phyloP scores from a whole-genome alignment of 257 asterid genomes.

The Gentiana dahurica region DNA sequence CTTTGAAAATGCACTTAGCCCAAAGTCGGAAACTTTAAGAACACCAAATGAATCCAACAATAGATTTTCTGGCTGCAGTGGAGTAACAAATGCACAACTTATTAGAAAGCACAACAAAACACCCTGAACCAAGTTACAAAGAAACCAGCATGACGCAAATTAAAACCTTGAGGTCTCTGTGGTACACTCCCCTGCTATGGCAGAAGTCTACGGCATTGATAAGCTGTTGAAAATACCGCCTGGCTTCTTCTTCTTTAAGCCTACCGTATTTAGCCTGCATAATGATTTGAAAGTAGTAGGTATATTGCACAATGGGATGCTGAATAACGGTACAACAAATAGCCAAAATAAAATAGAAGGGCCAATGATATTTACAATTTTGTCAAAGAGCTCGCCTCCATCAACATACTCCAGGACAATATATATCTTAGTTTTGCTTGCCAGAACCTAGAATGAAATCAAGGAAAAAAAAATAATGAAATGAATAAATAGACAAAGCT shows the following conservation, averaged over 20 bases:
- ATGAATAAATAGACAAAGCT: not conserved
- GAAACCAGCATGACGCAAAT: not conserved
- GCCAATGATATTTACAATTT: slow-evolving; percentile 40
- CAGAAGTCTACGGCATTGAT: slow-evolving; percentile 83
- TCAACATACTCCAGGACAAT: slow-evolving; percentile 68
- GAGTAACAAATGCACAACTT: slow-evolving; percentile 4
- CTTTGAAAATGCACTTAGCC: slow-evolving; percentile 67
- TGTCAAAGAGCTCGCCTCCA: slow-evolving; percentile 85
- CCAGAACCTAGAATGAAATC: slow-evolving; percentile 44
- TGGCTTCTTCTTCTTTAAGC: slow-evolving; percentile 63
- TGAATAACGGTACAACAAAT: not conserved
- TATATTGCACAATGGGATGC: not conserved
- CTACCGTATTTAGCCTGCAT: slow-evolving; percentile 55
- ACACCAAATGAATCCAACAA: slow-evolving; percentile 50
- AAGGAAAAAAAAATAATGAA: not conserved
- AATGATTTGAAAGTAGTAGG: not conserved
- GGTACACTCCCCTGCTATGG: slow-evolving; percentile 84
- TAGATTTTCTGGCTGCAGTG: slow-evolving; percentile 78
- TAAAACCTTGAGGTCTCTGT: slow-evolving; percentile 71
- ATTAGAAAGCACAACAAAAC: slow-evolving; percentile 2
- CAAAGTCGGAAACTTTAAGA: slow-evolving; percentile 79
- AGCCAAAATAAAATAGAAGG: not conserved
- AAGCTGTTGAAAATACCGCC: slow-evolving; percentile 72
- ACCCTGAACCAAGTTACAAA: not conserved
- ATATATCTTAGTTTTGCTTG: slow-evolving; percentile 74